Evolutionary conservation across 2,329 filamentous ascomycete genomes (phyloP), one percentile per base, ranked within the genome.

Genomic region (Calonectria multiphialidica): DNA sequence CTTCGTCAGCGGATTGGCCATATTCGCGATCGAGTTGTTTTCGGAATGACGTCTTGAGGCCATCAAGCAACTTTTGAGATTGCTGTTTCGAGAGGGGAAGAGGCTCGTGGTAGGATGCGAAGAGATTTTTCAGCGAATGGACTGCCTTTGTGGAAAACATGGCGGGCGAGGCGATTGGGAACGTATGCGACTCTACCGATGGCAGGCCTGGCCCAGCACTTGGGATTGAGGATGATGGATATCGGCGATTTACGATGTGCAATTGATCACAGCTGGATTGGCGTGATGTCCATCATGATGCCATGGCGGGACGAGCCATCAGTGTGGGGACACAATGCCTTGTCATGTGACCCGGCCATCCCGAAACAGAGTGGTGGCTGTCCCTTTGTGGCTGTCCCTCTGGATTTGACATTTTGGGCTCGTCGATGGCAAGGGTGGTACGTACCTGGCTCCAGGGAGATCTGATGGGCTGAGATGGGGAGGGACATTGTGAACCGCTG

Each of bases 11-110:
- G 35, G 83, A 78, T 78, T 83, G 86, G 72, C 89, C 89, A 76
- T 91, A 88, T 77, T 91, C 89, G 50, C 83, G 85, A 76, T 91
- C 89, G n/a, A 92, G 87, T 35, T 90, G 87, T 67, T 86, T 86
- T 64, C 90, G 87, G 78, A 92, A 92, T 2, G 89, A 91, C 7
- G 84, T 81, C 63, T 90, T 91, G 64, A 92, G 85, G 40, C 86
- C 85, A 66, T 90, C 85, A 73, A 91, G 88, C 10, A 91, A 86
- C 76, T 88, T 87, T 72, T 89, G 86, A 30, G 88, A 88, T 68
- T 90, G 88, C 67, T 85, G 84, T 50, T 83, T 81, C 53, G 83
- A 88, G 45, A 91, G 82, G 1, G 88, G 86, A 2, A 88, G 81
- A 8, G 89, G 89, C 59, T 90, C 88, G 77, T 91, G 88, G 66